These are phyloP conservation scores for Arxiozyma telluris DNA, from an alignment of 1,139 yeast species.

Conservation along the genomic window DNA sequence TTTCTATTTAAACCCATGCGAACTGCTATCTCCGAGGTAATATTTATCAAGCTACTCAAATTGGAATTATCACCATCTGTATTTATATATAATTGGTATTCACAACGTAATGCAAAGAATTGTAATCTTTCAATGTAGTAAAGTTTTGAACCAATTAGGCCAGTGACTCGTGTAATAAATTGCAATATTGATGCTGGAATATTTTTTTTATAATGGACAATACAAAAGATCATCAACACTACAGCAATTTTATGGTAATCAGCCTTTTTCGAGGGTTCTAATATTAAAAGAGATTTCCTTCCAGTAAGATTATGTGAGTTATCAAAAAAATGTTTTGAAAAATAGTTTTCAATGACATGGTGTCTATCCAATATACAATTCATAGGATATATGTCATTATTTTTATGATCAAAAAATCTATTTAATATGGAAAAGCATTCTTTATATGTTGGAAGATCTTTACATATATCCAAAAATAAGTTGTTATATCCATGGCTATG, in stretches of 20 bases:
- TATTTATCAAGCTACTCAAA: constrained; percentile 13
- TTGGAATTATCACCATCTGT: constrained; percentile 27
- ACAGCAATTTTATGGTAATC: constrained; percentile 22
- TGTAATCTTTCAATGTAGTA: constrained; percentile 24
- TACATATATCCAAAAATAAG: constrained; percentile 14
- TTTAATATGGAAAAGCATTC: constrained; percentile 9
- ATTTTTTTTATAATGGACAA: constrained; percentile 11
- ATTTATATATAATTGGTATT: constrained; percentile 15
- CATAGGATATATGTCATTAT: constrained; percentile 13
- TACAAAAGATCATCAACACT: constrained; percentile 18
- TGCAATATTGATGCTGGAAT: constrained; percentile 14
- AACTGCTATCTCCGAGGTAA: constrained; percentile 22
- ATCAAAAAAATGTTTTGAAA: constrained; percentile 9
- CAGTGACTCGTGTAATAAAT: constrained; percentile 16
- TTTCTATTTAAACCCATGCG: constrained; percentile 28
- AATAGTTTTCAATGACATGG: constrained; percentile 16
- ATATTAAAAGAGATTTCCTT: constrained; percentile 6
- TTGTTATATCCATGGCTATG: background rate
- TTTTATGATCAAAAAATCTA: constrained; percentile 13
- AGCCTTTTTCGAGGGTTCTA: constrained; percentile 12
- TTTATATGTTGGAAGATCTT: constrained; percentile 17
- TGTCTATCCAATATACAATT: constrained; percentile 16
- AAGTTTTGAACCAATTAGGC: constrained; percentile 15
- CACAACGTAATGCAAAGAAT: constrained; percentile 21
- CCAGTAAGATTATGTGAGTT: constrained; percentile 1